Percentiles rank a stretch among this genome's conserved stretches.
phyloP scores from a whole-genome alignment of 163 green algal species.

The Scenedesmus sp. region DNA sequence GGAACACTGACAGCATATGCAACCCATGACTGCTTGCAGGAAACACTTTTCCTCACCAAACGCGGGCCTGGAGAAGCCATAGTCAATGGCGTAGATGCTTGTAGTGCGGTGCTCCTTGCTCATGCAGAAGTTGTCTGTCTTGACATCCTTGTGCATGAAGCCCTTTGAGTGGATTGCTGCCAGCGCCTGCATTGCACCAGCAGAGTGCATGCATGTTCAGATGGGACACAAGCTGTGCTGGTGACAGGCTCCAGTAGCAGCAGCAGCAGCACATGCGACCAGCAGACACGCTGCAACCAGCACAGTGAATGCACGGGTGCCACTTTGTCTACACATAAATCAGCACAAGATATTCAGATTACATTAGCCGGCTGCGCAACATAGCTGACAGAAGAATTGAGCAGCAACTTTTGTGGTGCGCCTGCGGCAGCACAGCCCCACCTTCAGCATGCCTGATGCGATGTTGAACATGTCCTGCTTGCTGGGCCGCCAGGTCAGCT shows the following conservation, averaged over 20 bases:
- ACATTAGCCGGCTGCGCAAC: too few species aligned
- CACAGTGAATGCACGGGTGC: background rate
- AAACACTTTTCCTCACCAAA: constrained; percentile 14
- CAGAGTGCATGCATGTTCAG: background rate
- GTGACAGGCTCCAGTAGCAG: background rate
- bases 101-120: too few species aligned
- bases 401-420: background rate
- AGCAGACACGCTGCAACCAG: background rate
- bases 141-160: constrained; percentile 40
- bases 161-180: constrained; percentile 16
- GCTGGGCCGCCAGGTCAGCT: background rate
- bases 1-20: background rate
- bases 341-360: too few species aligned
- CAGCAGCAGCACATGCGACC: background rate
- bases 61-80: constrained; percentile 19
- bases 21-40: background rate
- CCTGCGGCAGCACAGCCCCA: background rate
- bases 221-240: background rate
- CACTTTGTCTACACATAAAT: too few species aligned
- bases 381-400: background rate
- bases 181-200: constrained; percentile 6
- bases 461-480: background rate
- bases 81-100: constrained; percentile 11
- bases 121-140: constrained; percentile 45
- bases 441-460: constrained; percentile 12